Base-by-base conservation (phyloP, 495 filamentous ascomycete genomes). In the Talaromyces nanjingensis region DNA sequence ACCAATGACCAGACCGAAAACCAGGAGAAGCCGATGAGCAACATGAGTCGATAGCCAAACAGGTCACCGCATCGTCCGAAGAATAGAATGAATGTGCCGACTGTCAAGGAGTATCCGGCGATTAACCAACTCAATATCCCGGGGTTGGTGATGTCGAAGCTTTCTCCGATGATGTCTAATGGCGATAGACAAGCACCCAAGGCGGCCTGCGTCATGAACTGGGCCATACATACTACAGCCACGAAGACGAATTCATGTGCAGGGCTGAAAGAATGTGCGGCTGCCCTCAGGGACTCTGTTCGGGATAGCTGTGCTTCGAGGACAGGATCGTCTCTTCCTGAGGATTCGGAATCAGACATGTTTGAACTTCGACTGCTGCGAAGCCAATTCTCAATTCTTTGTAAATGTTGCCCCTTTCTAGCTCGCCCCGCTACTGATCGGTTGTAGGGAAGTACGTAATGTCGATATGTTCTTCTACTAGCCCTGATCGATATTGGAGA, bases 61-160 rank as follows among this genome's bases (percentile, higher is more conserved):
- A 85, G 73, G 60, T 90, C 88, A 0, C 89, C 88, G 3, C 89
- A 71, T 12, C 87, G 77, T 6, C 87, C 86, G 4, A 84, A 80
- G 6, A 86, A 79, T 11, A 90, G 72, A 59, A 90, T 86, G 64
- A 88, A 89, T 1, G 84, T 84, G 6, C 87, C 86, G 6, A 88
- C 79, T 0, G 84, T 88, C 11, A 86, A 63, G 24, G 74, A 75
- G 68, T 86, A 86, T 2, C 75, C 82, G 1, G 79, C 77, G 33
- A 78, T 70, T 63, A 72, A 76, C 79, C 84, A 83, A 58, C 73
- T 79, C 52, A 83, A 67, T 25, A 76, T 68, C 4, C 73, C 78
- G 1, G 75, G 68, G 42, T 76, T 76, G 1, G 42, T 64, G 18
- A 76, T 73, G 45, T 69, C 72, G 59, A 86, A 84, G 42, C 69